A percentile compares a stretch with the other conserved stretches of the same genome.
These are phyloP conservation scores for Leptographium radiaticola DNA, from an alignment of 2,329 filamentous ascomycete genomes.

Conservation along the genomic window DNA sequence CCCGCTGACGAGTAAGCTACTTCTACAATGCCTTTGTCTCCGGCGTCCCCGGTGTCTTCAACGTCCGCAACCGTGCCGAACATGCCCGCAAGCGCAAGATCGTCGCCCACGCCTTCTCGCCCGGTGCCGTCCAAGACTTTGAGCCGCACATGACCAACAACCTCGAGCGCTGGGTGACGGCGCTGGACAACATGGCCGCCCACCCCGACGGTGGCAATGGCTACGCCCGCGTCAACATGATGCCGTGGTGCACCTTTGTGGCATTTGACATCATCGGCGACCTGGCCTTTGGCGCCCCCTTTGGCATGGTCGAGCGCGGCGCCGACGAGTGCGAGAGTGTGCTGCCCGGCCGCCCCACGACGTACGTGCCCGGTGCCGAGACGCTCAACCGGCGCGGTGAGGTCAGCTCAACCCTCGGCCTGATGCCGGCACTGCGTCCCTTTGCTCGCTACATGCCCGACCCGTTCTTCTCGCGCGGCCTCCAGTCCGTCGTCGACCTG, in stretches of 20 bases:
- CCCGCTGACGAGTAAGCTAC: neutral
- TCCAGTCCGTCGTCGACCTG: conserved; percentile 6
- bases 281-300: conserved; percentile 30
- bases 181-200: conserved; percentile 2
- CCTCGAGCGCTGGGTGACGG: conserved; percentile 6
- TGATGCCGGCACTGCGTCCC: conserved; percentile 6
- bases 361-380: conserved; percentile 9
- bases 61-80: conserved; percentile 52
- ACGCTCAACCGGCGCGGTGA: conserved; percentile 9
- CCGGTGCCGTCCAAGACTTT: conserved; percentile 9
- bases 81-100: conserved; percentile 60
- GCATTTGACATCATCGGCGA: conserved; percentile 29
- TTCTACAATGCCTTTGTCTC: conserved; percentile 10
- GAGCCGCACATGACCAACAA: conserved; percentile 10
- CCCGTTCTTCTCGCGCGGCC: conserved; percentile 7
- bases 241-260: conserved; percentile 19
- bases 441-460: conserved; percentile 6
- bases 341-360: neutral
- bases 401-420: conserved; percentile 9
- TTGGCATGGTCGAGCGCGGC: conserved; percentile 14
- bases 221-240: conserved; percentile 8
- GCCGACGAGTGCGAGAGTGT: conserved; percentile 7
- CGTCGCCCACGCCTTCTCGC: conserved; percentile 49
- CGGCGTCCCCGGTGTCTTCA: conserved; percentile 36
- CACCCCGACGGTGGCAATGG: conserved; percentile 1